Conservation (phyloP, 306 rosid species). For the Ammopiptanthus mongolicus region DNA sequence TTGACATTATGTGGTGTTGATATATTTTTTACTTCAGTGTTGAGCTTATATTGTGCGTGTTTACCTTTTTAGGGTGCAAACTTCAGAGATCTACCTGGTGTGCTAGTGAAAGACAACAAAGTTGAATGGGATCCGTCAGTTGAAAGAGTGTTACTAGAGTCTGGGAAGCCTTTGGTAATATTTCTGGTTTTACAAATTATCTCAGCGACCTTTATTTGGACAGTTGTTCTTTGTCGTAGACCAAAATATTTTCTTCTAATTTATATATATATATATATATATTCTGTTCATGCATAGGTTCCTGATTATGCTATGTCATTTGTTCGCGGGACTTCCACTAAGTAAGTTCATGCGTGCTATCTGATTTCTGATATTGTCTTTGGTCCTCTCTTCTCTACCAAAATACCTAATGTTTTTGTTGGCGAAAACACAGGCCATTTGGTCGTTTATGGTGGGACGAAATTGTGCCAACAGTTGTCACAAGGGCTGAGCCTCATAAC, state of each 20-base stretch:
- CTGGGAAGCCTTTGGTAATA: constrained; percentile 44
- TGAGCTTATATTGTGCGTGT: neutral
- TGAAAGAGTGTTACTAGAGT: constrained; percentile 26
- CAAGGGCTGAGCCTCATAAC: constrained; percentile 40
- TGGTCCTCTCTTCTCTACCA: neutral
- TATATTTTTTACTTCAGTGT: neutral
- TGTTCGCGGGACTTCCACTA: constrained; percentile 31
- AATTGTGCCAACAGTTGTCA: constrained; percentile 36
- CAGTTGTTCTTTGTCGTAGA: neutral
- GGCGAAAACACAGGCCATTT: constrained; percentile 26
- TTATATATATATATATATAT: neutral
- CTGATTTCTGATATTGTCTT: neutral
- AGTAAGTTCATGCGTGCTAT: constrained; percentile 23
- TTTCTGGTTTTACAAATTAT: neutral
- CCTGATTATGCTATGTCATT: constrained; percentile 39
- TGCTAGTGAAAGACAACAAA: constrained; percentile 28
- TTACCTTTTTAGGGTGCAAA: constrained; percentile 33
- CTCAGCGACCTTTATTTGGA: neutral
- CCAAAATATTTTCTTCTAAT: neutral
- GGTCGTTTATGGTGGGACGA: constrained; percentile 50
- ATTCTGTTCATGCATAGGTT: constrained; percentile 14
- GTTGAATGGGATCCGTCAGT: constrained; percentile 41
- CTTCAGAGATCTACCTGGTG: constrained; percentile 39
- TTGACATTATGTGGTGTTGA: neutral
- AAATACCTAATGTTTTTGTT: neutral